A percentile compares a stretch with the other conserved stretches of the same genome.
These are phyloP conservation scores for Aspergillus viridinutans DNA, from an alignment of 2,329 filamentous ascomycete species.

Conservation along the genomic window DNA sequence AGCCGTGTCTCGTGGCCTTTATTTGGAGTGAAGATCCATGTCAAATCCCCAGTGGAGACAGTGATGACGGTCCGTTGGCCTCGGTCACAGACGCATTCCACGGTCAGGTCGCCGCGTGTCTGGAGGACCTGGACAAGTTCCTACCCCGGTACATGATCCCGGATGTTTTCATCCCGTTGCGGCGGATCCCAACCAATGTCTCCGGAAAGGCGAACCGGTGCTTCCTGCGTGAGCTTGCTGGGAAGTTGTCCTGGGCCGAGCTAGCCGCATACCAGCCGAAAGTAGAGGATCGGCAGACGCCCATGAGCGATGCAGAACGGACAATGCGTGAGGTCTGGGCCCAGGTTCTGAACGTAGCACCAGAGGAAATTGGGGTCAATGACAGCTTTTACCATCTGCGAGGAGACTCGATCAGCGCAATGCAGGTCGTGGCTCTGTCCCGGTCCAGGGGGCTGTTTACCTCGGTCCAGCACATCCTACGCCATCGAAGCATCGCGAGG, in stretches of 20 bases:
- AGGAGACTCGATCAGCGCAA: not conserved
- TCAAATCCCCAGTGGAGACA: too few relatives aligned
- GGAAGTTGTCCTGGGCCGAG: not conserved
- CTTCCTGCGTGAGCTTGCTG: not conserved
- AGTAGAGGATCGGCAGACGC: not conserved
- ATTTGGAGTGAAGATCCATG: too few relatives aligned
- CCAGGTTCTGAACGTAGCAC: not conserved
- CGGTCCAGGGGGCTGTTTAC: not conserved
- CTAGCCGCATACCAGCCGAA: not conserved
- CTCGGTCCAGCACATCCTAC: not conserved
- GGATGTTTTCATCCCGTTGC: not conserved
- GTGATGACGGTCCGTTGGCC: not conserved
- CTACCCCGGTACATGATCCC: not conserved
- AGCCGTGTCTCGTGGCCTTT: not conserved
- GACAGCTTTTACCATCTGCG: conserved; percentile 1
- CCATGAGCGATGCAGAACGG: not conserved
- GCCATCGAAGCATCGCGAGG: not conserved
- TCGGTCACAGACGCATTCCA: not conserved
- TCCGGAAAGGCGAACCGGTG: not conserved
- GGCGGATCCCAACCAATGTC: not conserved
- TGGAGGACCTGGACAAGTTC: not conserved
- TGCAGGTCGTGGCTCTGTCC: not conserved
- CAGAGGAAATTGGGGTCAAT: not conserved
- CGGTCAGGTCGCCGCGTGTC: not conserved
- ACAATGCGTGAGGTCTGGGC: not conserved